Evolutionary conservation across 75 land plant species (phyloP).

Genomic region (Ceratopteris richardii): DNA sequence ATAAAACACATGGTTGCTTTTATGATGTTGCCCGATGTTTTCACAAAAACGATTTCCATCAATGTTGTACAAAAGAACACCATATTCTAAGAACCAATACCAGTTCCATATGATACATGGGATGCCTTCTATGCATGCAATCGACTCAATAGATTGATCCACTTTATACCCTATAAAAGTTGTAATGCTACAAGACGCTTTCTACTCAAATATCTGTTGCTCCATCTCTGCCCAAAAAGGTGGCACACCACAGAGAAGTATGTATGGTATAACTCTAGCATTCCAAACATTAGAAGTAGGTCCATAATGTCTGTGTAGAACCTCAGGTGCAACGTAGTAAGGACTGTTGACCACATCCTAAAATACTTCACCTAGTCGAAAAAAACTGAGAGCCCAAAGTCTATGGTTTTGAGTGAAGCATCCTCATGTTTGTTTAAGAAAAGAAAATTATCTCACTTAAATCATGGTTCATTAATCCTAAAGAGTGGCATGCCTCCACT

Average conservation of each 20-base stretch:
- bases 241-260: slow-evolving; percentile 21
- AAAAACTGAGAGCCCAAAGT: slow-evolving; percentile 85
- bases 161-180: no score
- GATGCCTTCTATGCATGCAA: slow-evolving; percentile 70
- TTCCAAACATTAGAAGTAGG: slow-evolving; percentile 16
- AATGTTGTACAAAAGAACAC: slow-evolving; percentile 86
- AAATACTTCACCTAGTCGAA: slow-evolving; percentile 64
- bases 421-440: slow-evolving; percentile 43
- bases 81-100: slow-evolving; percentile 93
- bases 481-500: slow-evolving; percentile 71
- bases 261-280: slow-evolving; percentile 20
- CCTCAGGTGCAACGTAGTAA: slow-evolving; percentile 28
- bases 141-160: slow-evolving; percentile 71
- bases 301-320: slow-evolving; percentile 15
- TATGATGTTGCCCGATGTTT: slow-evolving; percentile 87
- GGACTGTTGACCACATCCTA: slow-evolving; percentile 14
- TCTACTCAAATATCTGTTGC: no score
- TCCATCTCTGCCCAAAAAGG: slow-evolving; percentile 11
- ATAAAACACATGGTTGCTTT: slow-evolving; percentile 97
- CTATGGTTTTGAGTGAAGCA: slow-evolving; percentile 75
- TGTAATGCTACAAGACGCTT: no score
- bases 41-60: slow-evolving; percentile 92
- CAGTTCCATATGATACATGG: slow-evolving; percentile 82
- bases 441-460: slow-evolving; percentile 91
- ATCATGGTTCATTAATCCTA: slow-evolving; percentile 86